Evolutionary conservation across 495 filamentous ascomycete genomes (phyloP), one percentile per base, ranked within the genome.

Genomic region (Sporormia fimetaria): DNA sequence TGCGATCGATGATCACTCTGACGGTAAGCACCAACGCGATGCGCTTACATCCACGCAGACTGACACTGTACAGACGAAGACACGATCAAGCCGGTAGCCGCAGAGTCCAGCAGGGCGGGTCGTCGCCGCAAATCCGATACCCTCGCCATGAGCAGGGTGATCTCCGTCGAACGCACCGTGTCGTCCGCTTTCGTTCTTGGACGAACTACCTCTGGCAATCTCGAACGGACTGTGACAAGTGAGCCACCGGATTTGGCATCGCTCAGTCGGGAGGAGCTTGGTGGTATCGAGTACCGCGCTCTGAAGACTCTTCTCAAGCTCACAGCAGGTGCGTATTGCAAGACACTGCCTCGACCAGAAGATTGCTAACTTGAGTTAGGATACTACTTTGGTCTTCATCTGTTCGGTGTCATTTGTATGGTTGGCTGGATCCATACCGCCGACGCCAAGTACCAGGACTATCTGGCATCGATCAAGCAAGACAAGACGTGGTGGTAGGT

Each of bases 221-320:
- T n/a, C n/a, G n/a, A n/a, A n/a, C n/a, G n/a, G n/a, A n/a, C n/a
- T n/a, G n/a, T n/a, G n/a, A n/a, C n/a, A n/a, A n/a, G n/a, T n/a
- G 29, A 42, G 29, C 36, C 36, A 12, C 15, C 37, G 9, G 23
- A 42, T 21, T 18, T 44, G 12, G 25, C 31, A n/a, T 4, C 5
- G 14, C n/a, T 23, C 4, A 7, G 24, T 10, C 31, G 41, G 26
- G 41, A 37, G 14, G 9, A 22, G 6, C 25, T 44, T 6, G 41
- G 41, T 15, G 41, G 41, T 14, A 16, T 44, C 14, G 41, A 44
- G 21, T 44, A 44, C 23, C 41, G 41, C 6, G 29, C 29, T n/a
- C 21, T 44, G 16, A 38, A 38, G 18, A 11, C 40, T 5, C 33
- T 44, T 7, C 20, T 28, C 8, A 26, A 27, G 34, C 12, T n/a